A percentile compares a stretch with the other conserved stretches of the same genome.
These are phyloP conservation scores for Linanthus parryae DNA, from an alignment of 148 eudicot genomes.

Conservation along the genomic window DNA sequence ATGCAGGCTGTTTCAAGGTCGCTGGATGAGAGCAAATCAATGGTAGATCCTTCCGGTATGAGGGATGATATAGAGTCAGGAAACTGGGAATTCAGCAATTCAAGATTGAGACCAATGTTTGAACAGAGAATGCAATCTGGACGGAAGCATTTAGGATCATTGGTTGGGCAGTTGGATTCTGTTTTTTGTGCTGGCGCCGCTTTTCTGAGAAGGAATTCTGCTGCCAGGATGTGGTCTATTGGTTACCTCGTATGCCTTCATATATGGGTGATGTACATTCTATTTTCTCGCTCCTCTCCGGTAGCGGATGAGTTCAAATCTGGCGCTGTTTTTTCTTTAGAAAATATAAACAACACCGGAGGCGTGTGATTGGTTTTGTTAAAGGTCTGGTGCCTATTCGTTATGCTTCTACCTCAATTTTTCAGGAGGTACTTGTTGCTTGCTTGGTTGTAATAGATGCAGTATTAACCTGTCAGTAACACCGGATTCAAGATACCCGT, in stretches of 20 bases:
- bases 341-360: constrained; percentile 63
- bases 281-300: constrained; percentile 51
- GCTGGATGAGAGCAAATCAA: constrained; percentile 62
- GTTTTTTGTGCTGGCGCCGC: constrained; percentile 62
- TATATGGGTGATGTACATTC: constrained; percentile 23
- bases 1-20: constrained; percentile 76
- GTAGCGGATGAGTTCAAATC: constrained; percentile 52
- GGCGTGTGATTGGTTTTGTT: constrained; percentile 25
- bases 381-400: background rate
- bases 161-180: constrained; percentile 75
- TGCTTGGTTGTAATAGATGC: constrained; percentile 2
- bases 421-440: background rate
- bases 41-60: constrained; percentile 17
- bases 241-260: constrained; percentile 24
- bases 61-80: constrained; percentile 49
- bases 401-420: constrained; percentile 4
- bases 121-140: constrained; percentile 60
- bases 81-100: constrained; percentile 34
- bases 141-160: constrained; percentile 67
- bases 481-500: too few relatives aligned
- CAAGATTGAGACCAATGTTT: constrained; percentile 55
- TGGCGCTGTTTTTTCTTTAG: constrained; percentile 74
- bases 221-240: constrained; percentile 53
- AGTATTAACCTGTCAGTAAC: constrained; percentile 1
- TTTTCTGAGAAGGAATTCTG: constrained; percentile 66